Base-by-base conservation (phyloP, 805 yeast species). In the Ogataea angusta region DNA sequence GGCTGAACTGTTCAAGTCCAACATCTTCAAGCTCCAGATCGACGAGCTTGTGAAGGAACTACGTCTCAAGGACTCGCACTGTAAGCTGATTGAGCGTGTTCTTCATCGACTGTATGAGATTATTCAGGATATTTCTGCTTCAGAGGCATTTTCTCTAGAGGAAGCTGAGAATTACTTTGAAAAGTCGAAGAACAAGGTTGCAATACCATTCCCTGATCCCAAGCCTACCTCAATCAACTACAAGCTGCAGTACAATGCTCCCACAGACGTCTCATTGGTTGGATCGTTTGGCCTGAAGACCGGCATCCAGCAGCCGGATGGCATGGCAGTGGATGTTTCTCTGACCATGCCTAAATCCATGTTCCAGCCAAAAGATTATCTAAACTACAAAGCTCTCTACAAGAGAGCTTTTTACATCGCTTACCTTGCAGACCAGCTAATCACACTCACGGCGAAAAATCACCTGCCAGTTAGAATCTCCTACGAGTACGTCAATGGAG, bases 281-380 rank as follows among this genome's bases (percentile, higher is more conserved):
- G 98, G 99, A 1, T 80, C 95, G 6, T 91, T 87, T 67, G 93
- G 96, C 3, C 69, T 91, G 49, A 87, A 87, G 53, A 80, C 95
- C 0, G 88, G 85, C 3, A 82, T 86, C 17, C 73, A 78, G 34
- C 81, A 82, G 18, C 70, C 72, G 31, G 56, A 63, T 26, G 84
- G 85, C 0, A 69, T 78, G 59, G 68, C 86, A 5, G 75, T 91
- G 16, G 99, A 93, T 60, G 74, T 93, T 21, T 72, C 85, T 23
- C 69, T 91, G 29, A 80, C 86, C 4, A 91, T 93, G 90, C 96
- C 97, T 5, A 64, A 67, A 37, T 64, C 67, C 19, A 59, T 85
- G 34, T 84, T 93, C 57, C 89, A 84, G 55, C 80, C 82, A 37
- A 93, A 93, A 65, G 99, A 93, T 62, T 87, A 82, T 56, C 69